Base-by-base conservation (phyloP, 2,329 filamentous ascomycete genomes). In the Xylariaceae sp. region DNA sequence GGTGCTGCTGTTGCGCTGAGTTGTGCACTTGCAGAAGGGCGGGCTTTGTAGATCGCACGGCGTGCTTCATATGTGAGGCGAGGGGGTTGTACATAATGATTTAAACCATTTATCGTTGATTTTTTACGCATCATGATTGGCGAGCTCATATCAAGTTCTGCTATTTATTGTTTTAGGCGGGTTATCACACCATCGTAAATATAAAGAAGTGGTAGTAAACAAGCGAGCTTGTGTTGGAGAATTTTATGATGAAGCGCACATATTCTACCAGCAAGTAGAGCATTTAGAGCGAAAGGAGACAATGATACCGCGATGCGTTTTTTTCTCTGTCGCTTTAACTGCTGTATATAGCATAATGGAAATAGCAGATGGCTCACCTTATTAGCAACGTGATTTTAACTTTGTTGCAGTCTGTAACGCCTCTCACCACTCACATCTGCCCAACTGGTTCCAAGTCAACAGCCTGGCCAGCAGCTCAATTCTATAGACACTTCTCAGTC, bases 1-100 rank as follows among this genome's bases (percentile, higher is more conserved):
- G 90, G 90, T 3, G 90, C 90, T 3, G 90, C 89, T 1, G 88
- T 93, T 12, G 87, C 89, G 2, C 79, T 87, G 41, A 84, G 85
- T 16, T 81, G 77, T 51, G 66, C 65, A 7, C 64, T 68, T 33
- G 49, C 49, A 1, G 62, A 62, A 36, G 54, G 55, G 19, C 34
- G 64, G 31, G 19, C 53, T 21, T 37, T 48, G 34, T 60, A 57
- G 34, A 54, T 44, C 17, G 26, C 11, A 43, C 24, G 8, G 36
- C 16, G 23, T 28, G 11, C 7, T 24, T 39, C 21, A 33, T 40
- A 19, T 14, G 49, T 23, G 12, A 31, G 19, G 21, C 21, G 31
- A 37, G 4, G 34, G 33, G 12, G 34, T 4, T 56, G 58, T 62
- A 63, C 47, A 61, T 60, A 62, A 19, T 36, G 12, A n/a, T n/a